Evolutionary conservation across 2,329 filamentous ascomycete species (phyloP).

Genomic region (Pyrenophora graminea): DNA sequence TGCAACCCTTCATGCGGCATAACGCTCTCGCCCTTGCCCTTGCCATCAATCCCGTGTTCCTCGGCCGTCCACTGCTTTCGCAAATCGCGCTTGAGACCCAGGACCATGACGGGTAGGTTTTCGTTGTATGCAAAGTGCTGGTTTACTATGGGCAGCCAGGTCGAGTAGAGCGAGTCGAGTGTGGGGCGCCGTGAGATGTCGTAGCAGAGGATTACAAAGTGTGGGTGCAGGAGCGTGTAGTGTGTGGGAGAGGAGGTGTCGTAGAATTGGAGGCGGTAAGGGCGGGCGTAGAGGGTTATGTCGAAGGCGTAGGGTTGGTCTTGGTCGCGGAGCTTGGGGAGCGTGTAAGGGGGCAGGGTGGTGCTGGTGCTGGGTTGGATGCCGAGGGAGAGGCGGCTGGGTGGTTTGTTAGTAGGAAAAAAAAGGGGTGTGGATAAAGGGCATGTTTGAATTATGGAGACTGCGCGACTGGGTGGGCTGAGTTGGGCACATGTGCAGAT

Average conservation of each 20-base stretch:
- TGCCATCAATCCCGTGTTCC: conserved; percentile 43
- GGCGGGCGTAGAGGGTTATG: conserved; percentile 60
- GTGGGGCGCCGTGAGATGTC: conserved; percentile 60
- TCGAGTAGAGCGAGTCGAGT: conserved; percentile 52
- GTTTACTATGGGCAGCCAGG: conserved; percentile 53
- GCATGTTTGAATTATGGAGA: too few species aligned
- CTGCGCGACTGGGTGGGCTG: background rate
- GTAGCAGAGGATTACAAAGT: conserved; percentile 63
- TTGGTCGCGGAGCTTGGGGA: conserved; percentile 56
- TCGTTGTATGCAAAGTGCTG: conserved; percentile 59
- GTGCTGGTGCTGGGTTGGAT: conserved; percentile 29
- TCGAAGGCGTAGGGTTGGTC: conserved; percentile 65
- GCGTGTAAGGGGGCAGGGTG: conserved; percentile 38
- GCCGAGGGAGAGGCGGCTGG: conserved; percentile 40
- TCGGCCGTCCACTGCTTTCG: conserved; percentile 50
- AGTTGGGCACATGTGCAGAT: background rate
- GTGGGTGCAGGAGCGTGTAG: conserved; percentile 59
- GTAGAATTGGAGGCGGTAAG: conserved; percentile 60
- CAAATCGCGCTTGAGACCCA: conserved; percentile 64
- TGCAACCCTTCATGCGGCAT: conserved; percentile 56
- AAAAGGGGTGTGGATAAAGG: background rate
- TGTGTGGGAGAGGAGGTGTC: conserved; percentile 62
- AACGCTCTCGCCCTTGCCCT: conserved; percentile 48
- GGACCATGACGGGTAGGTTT: conserved; percentile 60
- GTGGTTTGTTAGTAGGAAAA: background rate